Evolutionary conservation across 768 basidiomycete genomes (phyloP).

Genomic region (Galerina marginata): DNA sequence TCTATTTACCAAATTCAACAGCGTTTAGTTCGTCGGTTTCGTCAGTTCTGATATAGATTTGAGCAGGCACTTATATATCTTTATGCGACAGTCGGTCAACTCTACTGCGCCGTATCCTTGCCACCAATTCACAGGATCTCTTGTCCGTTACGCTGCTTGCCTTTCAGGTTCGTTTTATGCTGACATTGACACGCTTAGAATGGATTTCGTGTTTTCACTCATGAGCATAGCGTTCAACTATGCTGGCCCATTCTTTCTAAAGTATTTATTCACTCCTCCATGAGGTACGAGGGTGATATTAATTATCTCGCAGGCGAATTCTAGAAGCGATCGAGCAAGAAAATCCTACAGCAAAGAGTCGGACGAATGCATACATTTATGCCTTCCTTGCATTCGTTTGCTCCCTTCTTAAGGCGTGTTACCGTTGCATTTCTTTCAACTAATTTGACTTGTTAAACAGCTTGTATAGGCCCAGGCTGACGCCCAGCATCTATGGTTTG

Average conservation of each 20-base stretch:
- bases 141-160: conserved; percentile 34
- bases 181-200: conserved; percentile 29
- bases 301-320: conserved; percentile 47
- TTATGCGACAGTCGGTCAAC: conserved; percentile 35
- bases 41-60: background rate
- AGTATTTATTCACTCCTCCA: conserved; percentile 42
- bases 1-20: conserved; percentile 58
- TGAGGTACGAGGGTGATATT: background rate
- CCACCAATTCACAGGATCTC: conserved; percentile 52
- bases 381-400: conserved; percentile 76
- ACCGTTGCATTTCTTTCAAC: background rate
- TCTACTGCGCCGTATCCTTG: conserved; percentile 46
- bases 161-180: background rate
- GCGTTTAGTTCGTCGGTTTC: conserved; percentile 34
- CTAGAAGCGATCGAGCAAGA: conserved; percentile 59
- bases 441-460: background rate
- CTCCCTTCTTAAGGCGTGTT: conserved; percentile 53
- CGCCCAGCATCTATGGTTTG: conserved; percentile 79
- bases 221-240: conserved; percentile 79
- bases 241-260: conserved; percentile 84
- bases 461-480: conserved; percentile 60
- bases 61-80: background rate
- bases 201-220: conserved; percentile 73
- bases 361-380: conserved; percentile 75
- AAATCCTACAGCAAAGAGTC: conserved; percentile 52